Evolutionary conservation across 139 green algal species (phyloP).

Genomic region (Chlamydomonas eustigma): DNA sequence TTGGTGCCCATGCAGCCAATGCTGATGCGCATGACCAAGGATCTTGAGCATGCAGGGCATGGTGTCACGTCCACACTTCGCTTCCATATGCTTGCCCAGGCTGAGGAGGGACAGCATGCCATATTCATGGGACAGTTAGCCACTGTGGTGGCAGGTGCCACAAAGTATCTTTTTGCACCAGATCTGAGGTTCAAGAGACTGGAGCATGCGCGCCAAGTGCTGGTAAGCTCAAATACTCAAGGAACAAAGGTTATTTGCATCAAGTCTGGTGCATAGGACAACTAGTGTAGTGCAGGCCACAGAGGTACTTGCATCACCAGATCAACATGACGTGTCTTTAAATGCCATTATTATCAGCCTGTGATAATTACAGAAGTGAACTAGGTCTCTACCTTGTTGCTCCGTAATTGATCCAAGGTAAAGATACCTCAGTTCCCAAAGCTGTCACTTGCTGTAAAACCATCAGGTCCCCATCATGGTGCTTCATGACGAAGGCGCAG

Average conservation of each 20-base stretch:
- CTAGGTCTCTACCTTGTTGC: too few species aligned
- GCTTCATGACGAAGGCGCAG: not conserved
- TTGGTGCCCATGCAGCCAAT: not conserved
- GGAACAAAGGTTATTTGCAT: too few species aligned
- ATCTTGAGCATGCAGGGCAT: not conserved
- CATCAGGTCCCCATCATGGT: slow-evolving; percentile 1
- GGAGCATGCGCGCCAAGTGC: slow-evolving; percentile 7
- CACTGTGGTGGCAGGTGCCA: slow-evolving; percentile 2
- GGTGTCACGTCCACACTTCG: not conserved
- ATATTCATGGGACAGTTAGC: slow-evolving; percentile 2
- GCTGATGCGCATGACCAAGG: slow-evolving; percentile 3
- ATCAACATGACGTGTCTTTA: too few species aligned
- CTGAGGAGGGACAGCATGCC: not conserved
- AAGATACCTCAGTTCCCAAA: too few species aligned
- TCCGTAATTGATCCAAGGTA: too few species aligned
- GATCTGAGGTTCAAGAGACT: slow-evolving; percentile 12
- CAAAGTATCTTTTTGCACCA: slow-evolving; percentile 14
- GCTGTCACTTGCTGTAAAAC: too few species aligned
- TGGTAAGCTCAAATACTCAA: not conserved
- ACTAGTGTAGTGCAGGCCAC: too few species aligned
- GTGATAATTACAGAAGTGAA: too few species aligned
- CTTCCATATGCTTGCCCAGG: not conserved
- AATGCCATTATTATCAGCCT: too few species aligned
- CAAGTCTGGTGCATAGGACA: too few species aligned
- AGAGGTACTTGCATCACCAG: too few species aligned